phyloP scores from a whole-genome alignment of 331 rosid genomes.

The Quercus tomentella region DNA sequence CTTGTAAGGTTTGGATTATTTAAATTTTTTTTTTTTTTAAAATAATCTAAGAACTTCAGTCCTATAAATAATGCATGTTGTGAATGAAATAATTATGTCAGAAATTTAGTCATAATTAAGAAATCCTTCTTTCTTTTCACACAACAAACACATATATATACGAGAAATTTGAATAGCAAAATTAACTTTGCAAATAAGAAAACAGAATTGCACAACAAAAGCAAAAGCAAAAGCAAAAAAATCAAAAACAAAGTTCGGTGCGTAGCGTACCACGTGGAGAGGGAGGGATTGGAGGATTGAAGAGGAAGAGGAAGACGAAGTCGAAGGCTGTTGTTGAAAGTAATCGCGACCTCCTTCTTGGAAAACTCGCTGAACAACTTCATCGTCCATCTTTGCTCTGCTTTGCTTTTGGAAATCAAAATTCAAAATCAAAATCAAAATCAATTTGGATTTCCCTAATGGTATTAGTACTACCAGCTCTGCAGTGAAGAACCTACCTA shows the following conservation, averaged over 20 bases:
- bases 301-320: slow-evolving; percentile 79
- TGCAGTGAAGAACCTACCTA: neutral
- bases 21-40: too few species aligned
- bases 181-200: neutral
- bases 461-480: neutral
- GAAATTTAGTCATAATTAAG: too few species aligned
- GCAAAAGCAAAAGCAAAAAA: too few species aligned
- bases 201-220: neutral
- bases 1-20: too few species aligned
- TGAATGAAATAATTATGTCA: too few species aligned
- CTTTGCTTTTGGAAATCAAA: neutral
- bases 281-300: slow-evolving; percentile 98
- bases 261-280: slow-evolving; percentile 78
- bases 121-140: too few species aligned
- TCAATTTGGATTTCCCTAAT: neutral
- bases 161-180: neutral
- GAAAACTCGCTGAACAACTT: slow-evolving; percentile 91
- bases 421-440: neutral
- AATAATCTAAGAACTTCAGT: too few species aligned
- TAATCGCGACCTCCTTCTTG: slow-evolving; percentile 98
- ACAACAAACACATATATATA: too few species aligned
- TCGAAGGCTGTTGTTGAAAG: slow-evolving; percentile 85
- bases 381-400: slow-evolving; percentile 63
- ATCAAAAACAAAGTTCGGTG: neutral
- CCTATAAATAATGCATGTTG: too few species aligned